Base-by-base conservation (phyloP, 352 stramenopile genomes). In the Pythium vanterpoolii region DNA sequence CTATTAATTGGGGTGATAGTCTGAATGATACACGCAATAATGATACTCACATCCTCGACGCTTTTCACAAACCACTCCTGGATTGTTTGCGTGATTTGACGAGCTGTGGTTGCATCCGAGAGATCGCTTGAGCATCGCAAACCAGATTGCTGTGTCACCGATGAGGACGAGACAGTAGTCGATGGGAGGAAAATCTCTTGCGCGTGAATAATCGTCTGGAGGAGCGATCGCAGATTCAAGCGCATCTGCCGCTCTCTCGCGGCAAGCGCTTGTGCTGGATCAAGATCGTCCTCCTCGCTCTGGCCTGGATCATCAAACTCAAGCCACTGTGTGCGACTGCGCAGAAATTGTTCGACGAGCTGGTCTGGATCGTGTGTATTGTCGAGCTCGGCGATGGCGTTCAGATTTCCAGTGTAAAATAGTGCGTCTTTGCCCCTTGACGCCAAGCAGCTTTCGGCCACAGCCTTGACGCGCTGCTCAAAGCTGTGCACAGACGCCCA, bases 401-500 rank as follows among this genome's bases (percentile, higher is more conserved):
- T 77, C 60, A 93, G 56, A 34, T 85, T 91, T 2, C 85, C 71
- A 0, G 76, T 76, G 43, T 93, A 93, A 42, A 93, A 91, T 8
- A 40, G 38, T 4, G 71, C 76, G 5, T 70, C 67, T 26, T 77
- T 78, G 11, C 83, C 81, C 60, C 82, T 69, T 24, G 76, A 84
- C 11, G 62, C 66, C 34, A 93, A 48, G 30, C 76, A 91, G 16
- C 30, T 69, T 30, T 73, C 69, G 5, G 83, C 81, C 21, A 71
- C 75, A 11, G 51, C 31, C 4, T 76, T 50, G 56, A 91, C 72
- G 33, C 83, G 74, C 76, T 93, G 57, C 13, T 71, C 65, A 56
- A 94, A 94, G 45, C 76, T 75, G 50, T 87, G 60, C 24, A 92
- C 76, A 11, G 74, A 88, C 26, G 82, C 62, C 82, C 84, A 92